Conservation (phyloP, 2,329 filamentous ascomycete genomes). For the Aspergillus caelatus region DNA sequence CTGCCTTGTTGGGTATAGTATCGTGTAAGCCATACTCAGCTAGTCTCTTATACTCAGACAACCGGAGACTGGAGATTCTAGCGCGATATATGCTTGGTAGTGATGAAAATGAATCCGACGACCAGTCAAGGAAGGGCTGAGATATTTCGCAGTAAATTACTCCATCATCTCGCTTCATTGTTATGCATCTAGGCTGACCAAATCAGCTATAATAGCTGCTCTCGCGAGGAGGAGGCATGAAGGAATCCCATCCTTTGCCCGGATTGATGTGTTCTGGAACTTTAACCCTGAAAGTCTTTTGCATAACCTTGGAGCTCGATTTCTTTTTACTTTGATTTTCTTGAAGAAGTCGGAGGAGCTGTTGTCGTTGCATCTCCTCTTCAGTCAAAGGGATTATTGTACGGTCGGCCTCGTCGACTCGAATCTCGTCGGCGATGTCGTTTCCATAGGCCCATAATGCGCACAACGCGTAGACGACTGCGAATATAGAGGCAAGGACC, state of each 20-base stretch:
- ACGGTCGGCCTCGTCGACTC: slow-evolving; percentile 9
- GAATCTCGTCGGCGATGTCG: slow-evolving; percentile 14
- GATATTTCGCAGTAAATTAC: background rate
- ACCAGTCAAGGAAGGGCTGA: background rate
- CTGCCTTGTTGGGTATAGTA: background rate
- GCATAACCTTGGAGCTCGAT: slow-evolving; percentile 19
- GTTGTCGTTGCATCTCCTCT: slow-evolving; percentile 45
- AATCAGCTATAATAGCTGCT: slow-evolving; percentile 7
- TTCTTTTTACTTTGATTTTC: slow-evolving; percentile 29
- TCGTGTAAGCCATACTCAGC: background rate
- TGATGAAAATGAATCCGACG: background rate
- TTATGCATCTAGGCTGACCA: background rate
- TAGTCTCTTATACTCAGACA: background rate
- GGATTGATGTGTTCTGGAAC: slow-evolving; percentile 25
- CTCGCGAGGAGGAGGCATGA: slow-evolving; percentile 17
- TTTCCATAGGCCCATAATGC: slow-evolving; percentile 30
- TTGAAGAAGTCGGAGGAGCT: slow-evolving; percentile 40
- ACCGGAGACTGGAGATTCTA: background rate
- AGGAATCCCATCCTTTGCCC: slow-evolving; percentile 25
- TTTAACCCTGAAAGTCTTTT: slow-evolving; percentile 33
- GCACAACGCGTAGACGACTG: slow-evolving; percentile 30
- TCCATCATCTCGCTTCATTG: background rate
- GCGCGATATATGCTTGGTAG: background rate
- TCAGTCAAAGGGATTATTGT: slow-evolving; percentile 31
- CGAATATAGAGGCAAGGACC: slow-evolving; percentile 31